A percentile compares a stretch with the other conserved stretches of the same genome.
These are phyloP conservation scores for Aquilaria sinensis DNA, from an alignment of 345 rosid species.

Conservation along the genomic window DNA sequence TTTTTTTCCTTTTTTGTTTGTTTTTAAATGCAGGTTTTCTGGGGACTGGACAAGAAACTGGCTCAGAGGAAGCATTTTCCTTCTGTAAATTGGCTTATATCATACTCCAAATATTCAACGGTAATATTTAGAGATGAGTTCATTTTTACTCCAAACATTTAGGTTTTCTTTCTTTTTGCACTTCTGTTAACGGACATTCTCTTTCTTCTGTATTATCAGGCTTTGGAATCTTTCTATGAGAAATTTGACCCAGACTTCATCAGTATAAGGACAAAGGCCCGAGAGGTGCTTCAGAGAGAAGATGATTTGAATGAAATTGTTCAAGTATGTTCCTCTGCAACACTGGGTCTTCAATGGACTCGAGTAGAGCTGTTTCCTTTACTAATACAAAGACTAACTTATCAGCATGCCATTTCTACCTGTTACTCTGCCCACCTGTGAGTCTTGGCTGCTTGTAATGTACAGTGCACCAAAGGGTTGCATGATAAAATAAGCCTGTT, in stretches of 20 bases:
- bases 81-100: conserved; percentile 98
- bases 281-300: conserved; percentile 99
- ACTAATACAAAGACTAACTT: neutral
- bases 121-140: conserved; percentile 35
- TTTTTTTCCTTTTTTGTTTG: conserved; percentile 4
- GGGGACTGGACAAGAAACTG: conserved; percentile 99
- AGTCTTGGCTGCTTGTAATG: no score
- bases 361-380: neutral
- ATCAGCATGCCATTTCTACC: no score
- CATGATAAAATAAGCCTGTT: no score
- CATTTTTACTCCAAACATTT: neutral
- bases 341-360: neutral
- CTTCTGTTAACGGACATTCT: neutral
- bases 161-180: no score
- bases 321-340: conserved; percentile 45
- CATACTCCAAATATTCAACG: conserved; percentile 93
- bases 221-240: conserved; percentile 95
- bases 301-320: conserved; percentile 99
- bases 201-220: conserved; percentile 39
- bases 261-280: conserved; percentile 96
- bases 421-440: no score
- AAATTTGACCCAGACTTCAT: conserved; percentile 96
- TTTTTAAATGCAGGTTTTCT: conserved; percentile 70
- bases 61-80: conserved; percentile 99
- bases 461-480: no score